These are phyloP conservation scores for Agapanthus africanus DNA, from an alignment of 106 monocot species.

Conservation along the genomic window DNA sequence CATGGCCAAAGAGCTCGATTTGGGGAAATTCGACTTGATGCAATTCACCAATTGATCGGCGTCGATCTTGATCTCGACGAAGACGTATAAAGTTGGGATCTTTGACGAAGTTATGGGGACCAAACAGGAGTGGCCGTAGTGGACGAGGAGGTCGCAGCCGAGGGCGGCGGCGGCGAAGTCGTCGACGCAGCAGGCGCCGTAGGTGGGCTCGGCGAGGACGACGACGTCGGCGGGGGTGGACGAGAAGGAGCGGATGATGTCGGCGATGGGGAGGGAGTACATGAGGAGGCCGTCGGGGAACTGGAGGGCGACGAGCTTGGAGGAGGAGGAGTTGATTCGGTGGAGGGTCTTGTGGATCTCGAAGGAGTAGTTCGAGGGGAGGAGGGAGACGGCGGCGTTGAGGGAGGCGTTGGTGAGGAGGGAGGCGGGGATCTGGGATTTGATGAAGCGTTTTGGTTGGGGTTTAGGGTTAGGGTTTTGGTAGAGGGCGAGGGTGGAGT, in stretches of 20 bases:
- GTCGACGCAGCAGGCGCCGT: constrained; percentile 93
- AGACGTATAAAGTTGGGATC: constrained; percentile 78
- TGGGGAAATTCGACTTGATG: constrained; percentile 36
- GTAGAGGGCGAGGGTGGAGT: background rate
- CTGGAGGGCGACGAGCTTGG: constrained; percentile 72
- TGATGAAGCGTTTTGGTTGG: constrained; percentile 73
- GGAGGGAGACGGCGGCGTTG: constrained; percentile 69
- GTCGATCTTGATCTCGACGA: constrained; percentile 78
- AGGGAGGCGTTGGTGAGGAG: constrained; percentile 63
- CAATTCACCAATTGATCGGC: constrained; percentile 29
- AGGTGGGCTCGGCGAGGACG: constrained; percentile 92
- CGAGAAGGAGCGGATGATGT: constrained; percentile 59
- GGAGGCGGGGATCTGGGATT: constrained; percentile 59
- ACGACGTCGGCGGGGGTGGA: constrained; percentile 34
- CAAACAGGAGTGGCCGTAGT: constrained; percentile 95
- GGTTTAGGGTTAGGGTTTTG: constrained; percentile 13
- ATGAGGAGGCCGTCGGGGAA: constrained; percentile 96
- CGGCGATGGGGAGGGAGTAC: constrained; percentile 79
- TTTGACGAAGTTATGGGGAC: constrained; percentile 65
- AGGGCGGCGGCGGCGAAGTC: constrained; percentile 68
- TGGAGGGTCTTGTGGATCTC: constrained; percentile 94
- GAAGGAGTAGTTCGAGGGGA: constrained; percentile 89
- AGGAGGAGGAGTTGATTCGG: constrained; percentile 52
- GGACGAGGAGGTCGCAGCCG: constrained; percentile 71
- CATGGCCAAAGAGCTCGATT: constrained; percentile 12